Evolutionary conservation across 352 stramenopile species (phyloP).

Genomic region (Phytophthora cryptogea): DNA sequence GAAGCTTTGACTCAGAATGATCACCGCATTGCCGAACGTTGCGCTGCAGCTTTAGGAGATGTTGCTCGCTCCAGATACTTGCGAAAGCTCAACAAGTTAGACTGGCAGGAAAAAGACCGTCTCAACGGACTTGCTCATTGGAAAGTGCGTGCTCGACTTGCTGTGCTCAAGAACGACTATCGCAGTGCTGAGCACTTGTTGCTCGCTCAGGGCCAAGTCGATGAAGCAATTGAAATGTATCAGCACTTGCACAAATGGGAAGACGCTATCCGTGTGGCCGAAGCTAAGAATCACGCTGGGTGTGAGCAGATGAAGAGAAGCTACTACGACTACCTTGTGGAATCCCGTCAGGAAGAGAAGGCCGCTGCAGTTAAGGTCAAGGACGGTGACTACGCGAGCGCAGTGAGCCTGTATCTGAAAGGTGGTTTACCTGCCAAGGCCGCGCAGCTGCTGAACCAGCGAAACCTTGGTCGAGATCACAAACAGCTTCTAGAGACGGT

Average conservation of each 20-base stretch:
- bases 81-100: conserved; percentile 90
- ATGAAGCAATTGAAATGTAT: conserved; percentile 96
- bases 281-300: conserved; percentile 76
- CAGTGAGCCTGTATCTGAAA: conserved; percentile 94
- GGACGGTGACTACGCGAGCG: conserved; percentile 89
- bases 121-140: conserved; percentile 84
- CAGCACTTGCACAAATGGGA: conserved; percentile 94
- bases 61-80: conserved; percentile 89
- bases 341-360: conserved; percentile 93
- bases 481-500: conserved; percentile 91
- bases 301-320: conserved; percentile 89
- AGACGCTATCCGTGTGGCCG: conserved; percentile 93
- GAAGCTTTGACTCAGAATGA: conserved; percentile 88
- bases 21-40: conserved; percentile 91
- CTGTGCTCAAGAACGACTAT: conserved; percentile 91
- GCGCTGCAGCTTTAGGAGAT: conserved; percentile 91
- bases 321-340: conserved; percentile 94
- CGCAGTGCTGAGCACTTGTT: conserved; percentile 91
- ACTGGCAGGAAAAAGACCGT: conserved; percentile 78
- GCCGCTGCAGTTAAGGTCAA: conserved; percentile 91
- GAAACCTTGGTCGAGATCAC: conserved; percentile 88
- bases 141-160: conserved; percentile 84
- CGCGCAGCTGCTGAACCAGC: conserved; percentile 82
- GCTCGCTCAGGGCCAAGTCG: conserved; percentile 89
- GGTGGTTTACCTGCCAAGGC: conserved; percentile 92